Percentiles rank a stretch among this genome's conserved stretches.
phyloP scores from a whole-genome alignment of 257 asterid species.

The Lycium barbarum region DNA sequence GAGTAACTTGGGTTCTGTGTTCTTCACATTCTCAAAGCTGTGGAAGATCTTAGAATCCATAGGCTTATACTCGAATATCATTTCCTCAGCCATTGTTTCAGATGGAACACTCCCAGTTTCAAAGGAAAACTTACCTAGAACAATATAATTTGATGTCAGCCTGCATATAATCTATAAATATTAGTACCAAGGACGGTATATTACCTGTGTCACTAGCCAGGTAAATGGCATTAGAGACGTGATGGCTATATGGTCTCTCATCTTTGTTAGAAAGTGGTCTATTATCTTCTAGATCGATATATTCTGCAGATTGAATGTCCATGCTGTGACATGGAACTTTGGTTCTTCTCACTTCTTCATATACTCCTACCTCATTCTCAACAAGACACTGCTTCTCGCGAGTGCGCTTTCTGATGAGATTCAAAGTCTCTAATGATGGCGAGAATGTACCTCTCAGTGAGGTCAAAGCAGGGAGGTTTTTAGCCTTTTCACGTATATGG shows the following conservation, averaged over 20 bases:
- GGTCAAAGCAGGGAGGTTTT: constrained; percentile 62
- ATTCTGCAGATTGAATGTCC: constrained; percentile 37
- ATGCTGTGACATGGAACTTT: constrained; percentile 39
- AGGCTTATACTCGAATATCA: constrained; percentile 43
- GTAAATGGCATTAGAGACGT: constrained; percentile 36
- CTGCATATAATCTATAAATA: neutral
- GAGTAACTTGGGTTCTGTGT: constrained; percentile 32
- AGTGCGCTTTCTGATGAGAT: constrained; percentile 78
- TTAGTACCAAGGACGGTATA: constrained; percentile 3
- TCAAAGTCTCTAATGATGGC: constrained; percentile 73
- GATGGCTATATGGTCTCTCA: constrained; percentile 30
- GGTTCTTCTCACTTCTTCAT: constrained; percentile 45
- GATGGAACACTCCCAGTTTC: constrained; percentile 38
- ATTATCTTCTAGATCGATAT: constrained; percentile 39
- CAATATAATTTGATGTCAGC: constrained; percentile 29
- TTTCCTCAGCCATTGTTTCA: constrained; percentile 43
- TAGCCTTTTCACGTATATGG: constrained; percentile 83
- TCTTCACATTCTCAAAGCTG: constrained; percentile 35
- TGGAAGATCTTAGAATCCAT: constrained; percentile 48
- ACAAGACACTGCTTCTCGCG: constrained; percentile 67
- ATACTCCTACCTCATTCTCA: constrained; percentile 47
- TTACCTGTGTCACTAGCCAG: constrained; percentile 53
- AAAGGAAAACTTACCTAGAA: constrained; percentile 36
- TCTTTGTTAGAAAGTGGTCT: constrained; percentile 39
- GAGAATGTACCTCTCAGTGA: constrained; percentile 45